phyloP scores from a whole-genome alignment of 306 rosid genomes.

The Cicer bijugum region DNA sequence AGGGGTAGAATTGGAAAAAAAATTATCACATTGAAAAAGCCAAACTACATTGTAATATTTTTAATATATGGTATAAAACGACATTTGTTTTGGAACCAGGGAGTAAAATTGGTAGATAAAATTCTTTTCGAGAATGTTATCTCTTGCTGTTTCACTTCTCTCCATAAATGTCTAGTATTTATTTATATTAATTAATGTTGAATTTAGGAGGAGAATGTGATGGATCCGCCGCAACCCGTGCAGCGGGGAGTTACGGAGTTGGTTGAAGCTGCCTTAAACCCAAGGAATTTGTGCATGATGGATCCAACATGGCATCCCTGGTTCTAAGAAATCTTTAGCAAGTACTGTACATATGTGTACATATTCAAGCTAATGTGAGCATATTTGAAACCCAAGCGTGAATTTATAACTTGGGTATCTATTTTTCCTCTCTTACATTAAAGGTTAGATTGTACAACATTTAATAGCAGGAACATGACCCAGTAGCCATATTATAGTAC shows the following conservation, averaged over 20 bases:
- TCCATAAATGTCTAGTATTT: constrained; percentile 14
- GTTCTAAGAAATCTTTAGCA: constrained; percentile 57
- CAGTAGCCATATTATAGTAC: constrained; percentile 3
- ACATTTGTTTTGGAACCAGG: no score
- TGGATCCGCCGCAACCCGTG: constrained; percentile 92
- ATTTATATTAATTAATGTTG: constrained; percentile 6
- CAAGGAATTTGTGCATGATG: constrained; percentile 98
- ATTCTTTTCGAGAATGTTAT: constrained; percentile 13
- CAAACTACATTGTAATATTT: no score
- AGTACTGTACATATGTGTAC: constrained; percentile 35
- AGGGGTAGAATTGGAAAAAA: no score
- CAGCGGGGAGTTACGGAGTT: constrained; percentile 93
- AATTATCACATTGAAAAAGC: no score
- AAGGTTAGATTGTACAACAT: constrained; percentile 23
- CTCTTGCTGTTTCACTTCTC: constrained; percentile 16
- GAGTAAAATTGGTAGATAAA: not conserved
- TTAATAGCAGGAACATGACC: constrained; percentile 19
- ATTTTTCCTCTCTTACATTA: not conserved
- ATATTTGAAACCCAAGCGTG: constrained; percentile 27
- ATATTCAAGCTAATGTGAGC: constrained; percentile 33
- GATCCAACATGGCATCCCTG: constrained; percentile 99
- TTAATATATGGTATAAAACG: no score
- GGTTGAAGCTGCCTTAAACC: constrained; percentile 94
- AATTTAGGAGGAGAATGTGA: constrained; percentile 80
- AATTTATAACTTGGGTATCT: constrained; percentile 8